Percentiles rank a stretch among this genome's conserved stretches.
phyloP scores from a whole-genome alignment of 805 yeast species.

The Sugiyamaella boreocaroliniensis region DNA sequence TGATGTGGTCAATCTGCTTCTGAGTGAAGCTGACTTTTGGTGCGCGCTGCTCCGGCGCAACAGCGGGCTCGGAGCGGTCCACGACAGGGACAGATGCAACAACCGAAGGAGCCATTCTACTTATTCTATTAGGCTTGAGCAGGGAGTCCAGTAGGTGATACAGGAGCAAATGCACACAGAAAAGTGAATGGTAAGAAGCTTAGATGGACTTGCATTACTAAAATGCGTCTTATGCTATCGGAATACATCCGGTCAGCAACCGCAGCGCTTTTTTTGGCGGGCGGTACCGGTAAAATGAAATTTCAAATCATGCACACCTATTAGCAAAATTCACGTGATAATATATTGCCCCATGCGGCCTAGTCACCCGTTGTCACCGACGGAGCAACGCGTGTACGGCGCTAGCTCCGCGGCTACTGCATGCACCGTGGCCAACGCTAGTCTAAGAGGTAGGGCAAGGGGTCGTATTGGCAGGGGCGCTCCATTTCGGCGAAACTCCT shows the following conservation, averaged over 20 bases:
- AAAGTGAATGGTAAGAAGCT: not conserved
- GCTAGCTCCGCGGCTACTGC: not conserved
- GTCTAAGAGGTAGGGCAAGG: too few relatives aligned
- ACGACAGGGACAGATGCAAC: not conserved
- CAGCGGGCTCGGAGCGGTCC: not conserved
- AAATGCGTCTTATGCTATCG: not conserved
- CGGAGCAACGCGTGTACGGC: not conserved
- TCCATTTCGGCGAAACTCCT: too few relatives aligned
- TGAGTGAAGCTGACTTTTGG: constrained; percentile 31
- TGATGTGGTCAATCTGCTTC: constrained; percentile 59
- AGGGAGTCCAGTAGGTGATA: too few relatives aligned
- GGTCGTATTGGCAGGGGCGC: too few relatives aligned
- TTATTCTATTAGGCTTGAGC: not conserved
- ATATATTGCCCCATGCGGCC: not conserved
- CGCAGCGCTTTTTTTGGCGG: not conserved
- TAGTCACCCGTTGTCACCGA: not conserved
- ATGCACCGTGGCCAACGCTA: too few relatives aligned
- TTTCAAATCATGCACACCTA: not conserved
- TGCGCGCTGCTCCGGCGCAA: not conserved
- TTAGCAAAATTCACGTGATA: not conserved
- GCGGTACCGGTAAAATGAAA: not conserved
- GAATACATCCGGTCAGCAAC: not conserved
- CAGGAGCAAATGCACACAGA: not conserved
- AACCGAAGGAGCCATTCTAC: not conserved
- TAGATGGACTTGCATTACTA: not conserved